phyloP scores from a whole-genome alignment of 306 rosid genomes.

The Astragalus membranaceus region DNA sequence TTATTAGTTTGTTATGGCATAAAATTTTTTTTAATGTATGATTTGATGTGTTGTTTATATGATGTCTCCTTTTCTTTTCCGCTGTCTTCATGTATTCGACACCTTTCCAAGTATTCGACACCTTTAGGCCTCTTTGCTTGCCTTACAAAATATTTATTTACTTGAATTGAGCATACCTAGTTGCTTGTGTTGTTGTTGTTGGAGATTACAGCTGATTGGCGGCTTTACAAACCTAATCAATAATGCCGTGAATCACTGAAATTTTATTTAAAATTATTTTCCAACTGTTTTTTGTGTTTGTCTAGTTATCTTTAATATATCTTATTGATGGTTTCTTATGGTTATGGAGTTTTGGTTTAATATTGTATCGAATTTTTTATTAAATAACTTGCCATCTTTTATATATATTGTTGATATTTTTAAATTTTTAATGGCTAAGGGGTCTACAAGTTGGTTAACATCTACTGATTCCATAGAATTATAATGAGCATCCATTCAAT shows the following conservation, averaged over 20 bases:
- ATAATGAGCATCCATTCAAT: background rate
- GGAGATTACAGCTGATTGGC: background rate
- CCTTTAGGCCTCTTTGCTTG: background rate
- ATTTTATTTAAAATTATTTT: background rate
- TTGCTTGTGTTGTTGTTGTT: slow-evolving; percentile 15
- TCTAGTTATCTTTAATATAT: background rate
- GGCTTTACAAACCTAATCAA: background rate
- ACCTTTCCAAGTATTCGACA: background rate
- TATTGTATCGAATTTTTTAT: background rate
- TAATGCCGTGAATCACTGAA: background rate
- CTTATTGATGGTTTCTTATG: background rate
- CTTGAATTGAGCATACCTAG: background rate
- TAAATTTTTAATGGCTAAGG: background rate
- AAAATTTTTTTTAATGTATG: too few relatives aligned
- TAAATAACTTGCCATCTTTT: background rate
- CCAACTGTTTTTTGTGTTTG: background rate
- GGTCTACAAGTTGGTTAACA: background rate
- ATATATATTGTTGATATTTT: background rate
- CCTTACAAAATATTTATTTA: background rate
- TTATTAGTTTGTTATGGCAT: too few relatives aligned
- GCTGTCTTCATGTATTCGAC: background rate
- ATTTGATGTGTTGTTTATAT: background rate
- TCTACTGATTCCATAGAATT: background rate
- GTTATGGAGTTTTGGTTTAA: background rate
- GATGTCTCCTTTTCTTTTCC: background rate